Conservation (phyloP, 805 yeast species). For the Saccharomycopsis babjevae region DNA sequence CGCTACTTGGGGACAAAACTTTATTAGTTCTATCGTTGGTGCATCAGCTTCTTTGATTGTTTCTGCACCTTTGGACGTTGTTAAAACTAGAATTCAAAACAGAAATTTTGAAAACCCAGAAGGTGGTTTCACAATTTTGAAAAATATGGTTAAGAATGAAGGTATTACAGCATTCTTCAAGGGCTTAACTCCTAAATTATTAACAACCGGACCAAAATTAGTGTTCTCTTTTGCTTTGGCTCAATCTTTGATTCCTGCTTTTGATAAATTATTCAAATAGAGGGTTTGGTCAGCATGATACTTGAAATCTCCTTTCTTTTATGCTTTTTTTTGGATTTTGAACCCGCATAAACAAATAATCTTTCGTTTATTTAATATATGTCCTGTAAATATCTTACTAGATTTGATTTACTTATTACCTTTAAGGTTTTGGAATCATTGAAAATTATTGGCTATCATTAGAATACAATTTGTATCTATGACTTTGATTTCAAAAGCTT, state of each 20-base stretch:
- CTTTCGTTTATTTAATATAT: not conserved
- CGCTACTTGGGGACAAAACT: constrained; percentile 94
- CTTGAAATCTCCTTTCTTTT: not conserved
- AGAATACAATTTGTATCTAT: too few species aligned
- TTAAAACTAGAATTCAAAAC: constrained; percentile 97
- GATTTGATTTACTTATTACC: too few species aligned
- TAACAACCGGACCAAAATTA: constrained; percentile 96
- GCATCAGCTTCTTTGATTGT: constrained; percentile 95
- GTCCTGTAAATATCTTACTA: not conserved
- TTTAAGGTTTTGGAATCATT: too few species aligned
- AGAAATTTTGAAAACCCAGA: constrained; percentile 92
- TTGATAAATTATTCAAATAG: constrained; percentile 46
- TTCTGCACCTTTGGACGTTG: constrained; percentile 95
- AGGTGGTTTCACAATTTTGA: constrained; percentile 83
- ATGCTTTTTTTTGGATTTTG: not conserved
- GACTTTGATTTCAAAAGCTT: too few species aligned
- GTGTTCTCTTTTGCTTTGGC: constrained; percentile 98
- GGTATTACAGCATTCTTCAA: constrained; percentile 87
- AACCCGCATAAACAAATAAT: not conserved
- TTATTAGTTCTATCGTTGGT: constrained; percentile 88
- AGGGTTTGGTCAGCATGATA: not conserved
- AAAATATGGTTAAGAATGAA: constrained; percentile 87
- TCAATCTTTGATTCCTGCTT: constrained; percentile 92
- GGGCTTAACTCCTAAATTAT: constrained; percentile 90
- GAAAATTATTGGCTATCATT: too few species aligned